These are phyloP conservation scores for Dendrobium catenatum DNA, from an alignment of 106 monocot genomes.

Conservation along the genomic window DNA sequence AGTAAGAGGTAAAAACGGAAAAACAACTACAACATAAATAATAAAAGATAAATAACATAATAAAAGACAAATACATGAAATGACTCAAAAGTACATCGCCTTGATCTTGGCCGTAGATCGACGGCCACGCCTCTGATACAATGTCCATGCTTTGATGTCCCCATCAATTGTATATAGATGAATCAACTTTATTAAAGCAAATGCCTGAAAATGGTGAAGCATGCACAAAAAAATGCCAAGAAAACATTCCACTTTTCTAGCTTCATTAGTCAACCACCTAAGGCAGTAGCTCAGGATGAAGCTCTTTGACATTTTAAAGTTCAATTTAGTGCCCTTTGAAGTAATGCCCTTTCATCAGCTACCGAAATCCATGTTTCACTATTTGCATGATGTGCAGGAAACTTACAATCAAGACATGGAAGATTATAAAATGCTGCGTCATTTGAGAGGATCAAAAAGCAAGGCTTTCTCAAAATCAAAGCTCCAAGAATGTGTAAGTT, in stretches of 20 bases:
- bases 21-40: too few species aligned
- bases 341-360: not conserved
- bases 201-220: not conserved
- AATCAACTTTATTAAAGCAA: not conserved
- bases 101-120: too few species aligned
- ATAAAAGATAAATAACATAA: too few species aligned
- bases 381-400: not conserved
- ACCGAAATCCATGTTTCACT: not conserved
- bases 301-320: not conserved
- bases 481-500: not conserved
- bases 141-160: too few species aligned
- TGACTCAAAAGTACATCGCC: too few species aligned
- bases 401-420: constrained; percentile 1
- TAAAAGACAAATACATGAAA: too few species aligned
- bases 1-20: too few species aligned
- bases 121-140: too few species aligned
- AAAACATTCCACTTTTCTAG: not conserved
- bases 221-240: not conserved
- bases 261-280: not conserved
- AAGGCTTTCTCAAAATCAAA: not conserved
- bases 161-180: not conserved
- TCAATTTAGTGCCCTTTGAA: not conserved
- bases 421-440: not conserved
- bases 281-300: not conserved
- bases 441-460: not conserved